Evolutionary conservation across 1,284 basidiomycete genomes (phyloP), one percentile per base, ranked within the genome.

Genomic region (Leccinum pachyderme): DNA sequence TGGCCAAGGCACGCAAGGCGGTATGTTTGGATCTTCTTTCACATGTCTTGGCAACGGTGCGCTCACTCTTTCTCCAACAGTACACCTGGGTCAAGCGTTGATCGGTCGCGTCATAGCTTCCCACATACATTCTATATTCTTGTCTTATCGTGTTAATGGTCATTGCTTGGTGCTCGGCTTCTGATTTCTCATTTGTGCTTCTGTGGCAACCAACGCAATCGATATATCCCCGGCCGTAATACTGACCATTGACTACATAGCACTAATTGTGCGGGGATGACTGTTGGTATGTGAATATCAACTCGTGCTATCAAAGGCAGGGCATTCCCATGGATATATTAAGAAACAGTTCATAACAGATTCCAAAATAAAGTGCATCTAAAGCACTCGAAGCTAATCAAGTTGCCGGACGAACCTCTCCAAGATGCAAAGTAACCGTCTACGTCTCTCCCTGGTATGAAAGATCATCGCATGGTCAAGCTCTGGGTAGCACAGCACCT

Each of bases 71-170:
- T 45, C 12, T 0, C 4, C 25, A 4, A 58, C 69, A 93, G 89
- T 89, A 91, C 67, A 79, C 91, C 61, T 97, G 95, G 94, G 93
- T 97, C 87, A 97, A 95, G 80, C 91, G 95, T 74, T 97, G 80
- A 76, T 62, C 22, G 22, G n/a, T 33, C n/a, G 18, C 5, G 43
- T 18, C 24, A 32, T 41, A 2, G 24, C 46, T 6, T 45, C 46
- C 29, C 47, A 46, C 54, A 54, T 45, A 46, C 54, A 54, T 45
- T 4, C 18, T 51, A 62, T 18, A 15, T 49, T 39, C 33, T 5
- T 32, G 47, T 50, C 29, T 43, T 58, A 55, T 49, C 27, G 3
- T 45, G 28, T 28, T 43, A 55, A 55, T 50, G 32, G 2, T 6
- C 48, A 4, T 48, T 13, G 8, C 24, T 48, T 5, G 12, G n/a